Evolutionary conservation across 2,329 filamentous ascomycete species (phyloP), one percentile per base, ranked within the genome.

Genomic region (Ophiostoma populinum): DNA sequence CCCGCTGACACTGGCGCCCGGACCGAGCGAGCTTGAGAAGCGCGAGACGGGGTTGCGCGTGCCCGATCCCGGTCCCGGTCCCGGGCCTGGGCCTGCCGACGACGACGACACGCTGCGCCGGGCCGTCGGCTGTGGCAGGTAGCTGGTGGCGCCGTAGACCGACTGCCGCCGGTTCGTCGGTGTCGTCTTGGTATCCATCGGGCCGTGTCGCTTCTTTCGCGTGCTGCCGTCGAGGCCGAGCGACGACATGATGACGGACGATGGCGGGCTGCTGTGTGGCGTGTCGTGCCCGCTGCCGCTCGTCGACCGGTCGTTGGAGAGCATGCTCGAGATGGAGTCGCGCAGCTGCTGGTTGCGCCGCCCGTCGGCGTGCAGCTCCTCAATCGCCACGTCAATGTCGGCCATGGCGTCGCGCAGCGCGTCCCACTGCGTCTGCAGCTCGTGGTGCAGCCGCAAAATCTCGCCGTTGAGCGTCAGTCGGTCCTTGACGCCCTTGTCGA

Each of bases 391-490:
- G 51, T 93, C 82, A 59, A 90, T 75, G 5, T 86, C 78, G 39
- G 62, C 67, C 59, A 90, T 87, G 42, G 80, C 72, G 11, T 67
- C 65, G 49, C 85, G 82, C 34, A 94, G 59, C 13, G 70, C 67
- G 43, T 77, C 70, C 71, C 86, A 92, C 47, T 78, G 76, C n/a
- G 72, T 65, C 48, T 83, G 76, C 60, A 94, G 79, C 47, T 95
- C 86, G 6, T 74, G 70, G 48, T 93, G 78, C 21, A 95, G 62
- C 29, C 85, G 73, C 19, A 95, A 56, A 42, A 95, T 90, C 55
- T 95, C 90, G 29, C 90, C 90, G 50, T 98, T 95, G 37, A 95
- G 83, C 0, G 90, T 95, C 33, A 94, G 63, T n/a, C 90, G 74
- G 49, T 95, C 85, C 51, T 81, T 80, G 48, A 95, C 79, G n/a